phyloP scores from a whole-genome alignment of 2,329 filamentous ascomycete genomes.

The Rutstroemia sp. region DNA sequence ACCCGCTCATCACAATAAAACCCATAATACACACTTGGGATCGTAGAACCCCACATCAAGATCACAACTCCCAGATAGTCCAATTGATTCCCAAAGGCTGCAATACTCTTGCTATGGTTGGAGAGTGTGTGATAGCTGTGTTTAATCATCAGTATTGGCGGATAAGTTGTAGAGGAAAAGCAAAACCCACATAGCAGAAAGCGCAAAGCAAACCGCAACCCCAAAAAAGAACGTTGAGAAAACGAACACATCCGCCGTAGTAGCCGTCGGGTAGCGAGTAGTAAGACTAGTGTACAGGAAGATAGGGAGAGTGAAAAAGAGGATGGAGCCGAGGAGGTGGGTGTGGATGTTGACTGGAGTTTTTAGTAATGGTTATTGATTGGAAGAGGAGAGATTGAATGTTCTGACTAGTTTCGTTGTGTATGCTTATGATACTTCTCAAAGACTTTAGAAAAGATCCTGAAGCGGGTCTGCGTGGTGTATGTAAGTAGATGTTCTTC shows the following conservation, averaged over 20 bases:
- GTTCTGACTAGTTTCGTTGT: conserved; percentile 12
- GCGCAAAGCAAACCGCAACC: conserved; percentile 32
- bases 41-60: conserved; percentile 34
- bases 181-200: conserved; percentile 27
- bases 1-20: conserved; percentile 35
- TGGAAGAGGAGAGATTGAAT: accelerated
- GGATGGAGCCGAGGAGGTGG: conserved; percentile 37
- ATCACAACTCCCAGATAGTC: conserved; percentile 36
- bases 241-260: conserved; percentile 31
- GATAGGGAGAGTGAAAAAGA: conserved; percentile 25
- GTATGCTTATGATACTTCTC: conserved; percentile 4
- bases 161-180: too few relatives aligned
- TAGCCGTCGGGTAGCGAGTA: conserved; percentile 30
- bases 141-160: neutral
- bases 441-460: conserved; percentile 9
- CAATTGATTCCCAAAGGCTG: conserved; percentile 32
- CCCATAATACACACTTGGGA: conserved; percentile 34
- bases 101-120: conserved; percentile 32
- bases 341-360: conserved; percentile 37
- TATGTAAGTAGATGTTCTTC: neutral
- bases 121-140: conserved; percentile 31
- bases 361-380: neutral
- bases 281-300: conserved; percentile 25
- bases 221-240: conserved; percentile 35
- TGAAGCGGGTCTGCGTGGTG: neutral